A percentile compares a stretch with the other conserved stretches of the same genome.
phyloP scores from a whole-genome alignment of 257 asterid genomes.

The Fraxinus quadrangulata region DNA sequence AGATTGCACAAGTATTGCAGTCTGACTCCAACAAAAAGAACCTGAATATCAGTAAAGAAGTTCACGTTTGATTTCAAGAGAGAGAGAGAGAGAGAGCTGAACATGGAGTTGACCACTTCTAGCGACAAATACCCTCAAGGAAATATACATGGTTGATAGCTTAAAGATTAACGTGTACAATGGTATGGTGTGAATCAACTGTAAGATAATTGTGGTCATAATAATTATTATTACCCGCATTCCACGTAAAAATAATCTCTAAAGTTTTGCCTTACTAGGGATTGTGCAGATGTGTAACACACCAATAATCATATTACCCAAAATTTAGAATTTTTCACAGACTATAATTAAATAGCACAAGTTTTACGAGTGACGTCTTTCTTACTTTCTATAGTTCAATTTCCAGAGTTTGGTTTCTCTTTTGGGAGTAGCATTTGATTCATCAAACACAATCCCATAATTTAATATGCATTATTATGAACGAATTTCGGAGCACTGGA shows the following conservation, averaged over 20 bases:
- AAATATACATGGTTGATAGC: not conserved
- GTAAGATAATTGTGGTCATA: not conserved
- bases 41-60: conserved; percentile 98
- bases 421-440: conserved; percentile 1
- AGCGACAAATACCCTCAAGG: not conserved
- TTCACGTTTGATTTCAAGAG: conserved; percentile 50
- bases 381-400: conserved; percentile 1
- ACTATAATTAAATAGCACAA: not conserved
- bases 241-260: not conserved
- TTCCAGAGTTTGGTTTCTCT: not conserved
- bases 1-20: conserved; percentile 67
- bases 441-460: not conserved
- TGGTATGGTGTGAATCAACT: not conserved
- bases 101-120: not conserved
- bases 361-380: not conserved
- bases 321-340: not conserved
- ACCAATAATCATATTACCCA: not conserved
- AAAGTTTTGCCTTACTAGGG: not conserved
- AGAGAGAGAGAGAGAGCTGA: conserved; percentile 30
- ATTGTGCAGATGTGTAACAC: not conserved
- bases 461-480: not conserved
- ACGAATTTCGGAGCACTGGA: conserved; percentile 4
- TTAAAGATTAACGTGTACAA: not conserved
- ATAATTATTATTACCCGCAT: not conserved
- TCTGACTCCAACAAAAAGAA: conserved; percentile 99